Percentiles rank a stretch among this genome's conserved stretches.
Evolutionary conservation across 805 yeast genomes (phyloP).

Genomic region (Maudiozyma pseudohumilis): DNA sequence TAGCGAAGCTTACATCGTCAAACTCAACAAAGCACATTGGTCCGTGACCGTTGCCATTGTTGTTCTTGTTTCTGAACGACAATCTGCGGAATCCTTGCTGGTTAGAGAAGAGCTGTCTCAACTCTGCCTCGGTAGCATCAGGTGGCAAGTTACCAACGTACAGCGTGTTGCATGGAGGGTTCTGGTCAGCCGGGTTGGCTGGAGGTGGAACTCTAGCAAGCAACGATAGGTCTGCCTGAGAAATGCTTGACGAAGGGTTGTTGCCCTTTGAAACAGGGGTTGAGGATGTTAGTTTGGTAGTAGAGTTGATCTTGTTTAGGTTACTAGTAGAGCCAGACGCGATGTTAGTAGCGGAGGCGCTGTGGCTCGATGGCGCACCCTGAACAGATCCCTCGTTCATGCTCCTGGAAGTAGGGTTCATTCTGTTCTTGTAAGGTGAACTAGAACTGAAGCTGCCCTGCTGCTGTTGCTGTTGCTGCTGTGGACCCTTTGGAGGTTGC

Average conservation of each 20-base stretch:
- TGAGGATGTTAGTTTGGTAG: conserved; percentile 3
- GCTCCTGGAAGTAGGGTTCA: neutral
- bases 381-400: neutral
- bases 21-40: conserved; percentile 99
- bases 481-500: no score
- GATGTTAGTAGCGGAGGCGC: neutral
- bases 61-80: conserved; percentile 72
- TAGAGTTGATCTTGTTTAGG: neutral
- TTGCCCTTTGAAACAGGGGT: conserved; percentile 8
- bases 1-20: conserved; percentile 90
- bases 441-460: neutral
- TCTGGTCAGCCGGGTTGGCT: conserved; percentile 97
- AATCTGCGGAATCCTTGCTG: conserved; percentile 89
- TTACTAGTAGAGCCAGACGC: neutral
- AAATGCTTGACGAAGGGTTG: conserved; percentile 15
- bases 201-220: conserved; percentile 80
- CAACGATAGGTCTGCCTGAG: conserved; percentile 54
- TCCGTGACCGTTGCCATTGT: conserved; percentile 56
- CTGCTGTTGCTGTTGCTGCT: conserved; percentile 2
- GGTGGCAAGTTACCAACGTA: conserved; percentile 97
- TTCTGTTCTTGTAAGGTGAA: conserved; percentile 4
- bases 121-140: conserved; percentile 89
- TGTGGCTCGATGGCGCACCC: neutral
- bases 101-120: conserved; percentile 74
- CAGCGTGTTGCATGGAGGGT: conserved; percentile 95